phyloP scores from a whole-genome alignment of 495 filamentous ascomycete species.

The Trichoderma reesei region DNA sequence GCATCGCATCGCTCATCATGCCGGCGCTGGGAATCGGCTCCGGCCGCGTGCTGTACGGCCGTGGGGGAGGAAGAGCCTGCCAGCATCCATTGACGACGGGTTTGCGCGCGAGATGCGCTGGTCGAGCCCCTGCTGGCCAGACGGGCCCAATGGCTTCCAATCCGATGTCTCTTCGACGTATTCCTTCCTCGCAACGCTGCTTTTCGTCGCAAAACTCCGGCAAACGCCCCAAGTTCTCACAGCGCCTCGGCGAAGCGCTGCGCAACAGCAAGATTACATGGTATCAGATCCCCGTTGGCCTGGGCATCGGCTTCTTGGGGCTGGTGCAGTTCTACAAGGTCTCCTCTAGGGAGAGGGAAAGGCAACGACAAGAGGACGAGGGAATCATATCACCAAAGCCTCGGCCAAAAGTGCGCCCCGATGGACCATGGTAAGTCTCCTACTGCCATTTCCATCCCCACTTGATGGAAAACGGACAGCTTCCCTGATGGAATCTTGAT shows the following conservation, averaged over 20 bases:
- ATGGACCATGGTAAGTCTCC: slow-evolving; percentile 68
- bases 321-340: slow-evolving; percentile 75
- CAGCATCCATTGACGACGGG: not conserved
- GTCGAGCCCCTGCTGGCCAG: slow-evolving; percentile 11
- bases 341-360: slow-evolving; percentile 46
- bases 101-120: not conserved
- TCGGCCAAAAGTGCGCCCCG: slow-evolving; percentile 63
- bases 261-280: slow-evolving; percentile 71
- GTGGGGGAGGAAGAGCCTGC: not conserved
- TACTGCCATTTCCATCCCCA: not conserved
- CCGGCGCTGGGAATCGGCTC: not conserved
- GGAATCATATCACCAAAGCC: slow-evolving; percentile 43
- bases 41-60: not conserved
- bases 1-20: not conserved
- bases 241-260: slow-evolving; percentile 36
- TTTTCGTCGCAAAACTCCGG: slow-evolving; percentile 25
- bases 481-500: slow-evolving; percentile 2
- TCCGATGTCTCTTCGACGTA: slow-evolving; percentile 9
- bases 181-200: slow-evolving; percentile 15
- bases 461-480: too few relatives aligned
- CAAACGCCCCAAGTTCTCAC: slow-evolving; percentile 31
- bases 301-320: slow-evolving; percentile 83
- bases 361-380: slow-evolving; percentile 43
- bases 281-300: slow-evolving; percentile 88
- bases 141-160: not conserved